Evolutionary conservation across 306 rosid species (phyloP), one percentile per base, ranked within the genome.

Genomic region (Sicyos baderoa): DNA sequence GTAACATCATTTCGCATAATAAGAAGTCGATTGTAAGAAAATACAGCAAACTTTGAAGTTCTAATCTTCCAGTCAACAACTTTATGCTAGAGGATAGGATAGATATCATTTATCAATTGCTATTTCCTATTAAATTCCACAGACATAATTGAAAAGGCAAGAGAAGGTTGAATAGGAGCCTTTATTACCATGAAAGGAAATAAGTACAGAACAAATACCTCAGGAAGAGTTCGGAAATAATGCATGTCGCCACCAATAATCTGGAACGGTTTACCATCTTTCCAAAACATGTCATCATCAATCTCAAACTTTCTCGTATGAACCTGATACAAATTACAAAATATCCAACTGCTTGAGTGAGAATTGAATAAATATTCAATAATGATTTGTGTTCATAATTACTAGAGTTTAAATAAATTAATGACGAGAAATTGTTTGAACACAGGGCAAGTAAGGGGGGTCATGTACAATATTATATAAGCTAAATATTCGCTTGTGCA

Each of bases 231-330:
- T 60, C 96, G 84, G 74, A 93, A 93, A 77, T 89, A 93, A 75
- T 89, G 98, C 91, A 89, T 61, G 81, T 89, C 97, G 5, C 98
- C 98, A 40, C 98, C 98, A 55, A 93, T 89, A 74, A 91, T 88
- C 85, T 54, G 93, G 82, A 91, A 91, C 27, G 86, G 89, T 44
- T 79, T 55, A 54, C 87, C 94, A 78, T 88, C 96, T 82, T 84
- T 88, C 97, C 97, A 88, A 78, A 91, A 88, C 84, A 75, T 85
- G 69, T 91, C 97, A 14, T 64, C 76, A 22, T 74, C 77, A 66
- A 91, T 86, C 78, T 82, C 89, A 70, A 91, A 91, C 74, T 85
- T 85, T 65, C 78, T 81, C 52, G 72, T 64, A 64, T 64, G 56
- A 61, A 65, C 89, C 89, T 82, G 84, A 66, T 79, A 71, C 60